phyloP scores from a whole-genome alignment of 805 yeast genomes.

The Starmerella etchellsii region DNA sequence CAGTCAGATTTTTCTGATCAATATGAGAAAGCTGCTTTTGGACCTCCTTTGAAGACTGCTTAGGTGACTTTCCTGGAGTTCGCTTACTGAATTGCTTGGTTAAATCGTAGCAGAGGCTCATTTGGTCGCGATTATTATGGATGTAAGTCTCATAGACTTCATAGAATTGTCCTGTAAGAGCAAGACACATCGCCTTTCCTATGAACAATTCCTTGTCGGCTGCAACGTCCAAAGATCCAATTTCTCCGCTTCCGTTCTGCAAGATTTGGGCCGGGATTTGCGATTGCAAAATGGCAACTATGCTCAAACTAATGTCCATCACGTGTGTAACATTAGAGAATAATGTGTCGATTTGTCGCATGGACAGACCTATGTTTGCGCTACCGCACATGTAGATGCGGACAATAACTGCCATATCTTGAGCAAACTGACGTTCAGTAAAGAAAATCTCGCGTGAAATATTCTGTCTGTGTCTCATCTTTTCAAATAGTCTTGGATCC shows the following conservation, averaged over 20 bases:
- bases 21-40: background rate
- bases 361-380: constrained; percentile 21
- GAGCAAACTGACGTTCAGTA: constrained; percentile 29
- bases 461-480: constrained; percentile 19
- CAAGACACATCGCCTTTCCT: constrained; percentile 26
- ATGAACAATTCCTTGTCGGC: constrained; percentile 22
- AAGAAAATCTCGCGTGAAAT: constrained; percentile 29
- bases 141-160: constrained; percentile 27
- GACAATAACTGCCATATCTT: constrained; percentile 29
- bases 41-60: background rate
- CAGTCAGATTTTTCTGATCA: background rate
- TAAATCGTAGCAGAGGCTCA: constrained; percentile 15
- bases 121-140: constrained; percentile 23
- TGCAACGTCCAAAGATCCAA: constrained; percentile 10
- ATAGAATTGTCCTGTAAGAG: constrained; percentile 24
- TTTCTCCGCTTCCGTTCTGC: constrained; percentile 14
- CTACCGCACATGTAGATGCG: constrained; percentile 25
- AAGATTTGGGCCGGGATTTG: constrained; percentile 24
- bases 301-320: constrained; percentile 23
- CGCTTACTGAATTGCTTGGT: constrained; percentile 11
- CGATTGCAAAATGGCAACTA: constrained; percentile 23
- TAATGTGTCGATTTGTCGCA: constrained; percentile 21
- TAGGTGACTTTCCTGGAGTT: background rate
- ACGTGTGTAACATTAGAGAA: constrained; percentile 28
- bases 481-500: background rate